These are phyloP conservation scores for Colletotrichum sp. DNA, from an alignment of 2,329 filamentous ascomycete species.

Conservation along the genomic window DNA sequence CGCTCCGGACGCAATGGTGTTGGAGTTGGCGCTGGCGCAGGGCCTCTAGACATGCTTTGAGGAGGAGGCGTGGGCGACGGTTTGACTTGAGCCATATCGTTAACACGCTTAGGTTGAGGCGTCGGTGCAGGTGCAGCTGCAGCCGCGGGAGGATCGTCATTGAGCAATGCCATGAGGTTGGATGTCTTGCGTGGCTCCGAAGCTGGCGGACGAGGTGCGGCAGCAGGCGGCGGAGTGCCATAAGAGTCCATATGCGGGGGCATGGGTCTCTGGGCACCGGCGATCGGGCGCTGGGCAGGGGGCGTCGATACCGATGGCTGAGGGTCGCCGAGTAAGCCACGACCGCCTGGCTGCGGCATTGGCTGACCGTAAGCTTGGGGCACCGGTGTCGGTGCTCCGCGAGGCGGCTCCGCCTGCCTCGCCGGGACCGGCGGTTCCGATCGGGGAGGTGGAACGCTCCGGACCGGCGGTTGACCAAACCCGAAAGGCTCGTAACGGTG, in stretches of 20 bases:
- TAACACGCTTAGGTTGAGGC: constrained; percentile 51
- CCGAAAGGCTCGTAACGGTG: constrained; percentile 52
- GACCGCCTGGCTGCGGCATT: constrained; percentile 44
- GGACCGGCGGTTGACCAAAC: constrained; percentile 40
- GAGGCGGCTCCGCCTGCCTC: constrained; percentile 48
- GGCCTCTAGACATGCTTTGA: constrained; percentile 46
- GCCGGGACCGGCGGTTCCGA: constrained; percentile 45
- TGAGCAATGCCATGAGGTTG: constrained; percentile 67
- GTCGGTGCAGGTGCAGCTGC: constrained; percentile 6
- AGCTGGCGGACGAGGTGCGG: constrained; percentile 45
- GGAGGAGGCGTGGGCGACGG: constrained; percentile 58
- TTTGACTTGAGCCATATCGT: constrained; percentile 48
- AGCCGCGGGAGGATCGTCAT: constrained; percentile 60
- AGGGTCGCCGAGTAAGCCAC: constrained; percentile 44
- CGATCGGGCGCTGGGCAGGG: constrained; percentile 24
- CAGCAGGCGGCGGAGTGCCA: constrained; percentile 41
- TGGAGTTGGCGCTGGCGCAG: constrained; percentile 39
- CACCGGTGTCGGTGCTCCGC: constrained; percentile 32
- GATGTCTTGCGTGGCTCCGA: constrained; percentile 63
- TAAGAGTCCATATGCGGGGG: constrained; percentile 35
- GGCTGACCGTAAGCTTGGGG: constrained; percentile 40
- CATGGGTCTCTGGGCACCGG: constrained; percentile 29
- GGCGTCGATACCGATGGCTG: constrained; percentile 34
- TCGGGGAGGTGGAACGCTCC: constrained; percentile 40
- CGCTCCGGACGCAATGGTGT: constrained; percentile 55